Conservation (phyloP, 352 stramenopile genomes). For the Globisporangium ultimum region DNA sequence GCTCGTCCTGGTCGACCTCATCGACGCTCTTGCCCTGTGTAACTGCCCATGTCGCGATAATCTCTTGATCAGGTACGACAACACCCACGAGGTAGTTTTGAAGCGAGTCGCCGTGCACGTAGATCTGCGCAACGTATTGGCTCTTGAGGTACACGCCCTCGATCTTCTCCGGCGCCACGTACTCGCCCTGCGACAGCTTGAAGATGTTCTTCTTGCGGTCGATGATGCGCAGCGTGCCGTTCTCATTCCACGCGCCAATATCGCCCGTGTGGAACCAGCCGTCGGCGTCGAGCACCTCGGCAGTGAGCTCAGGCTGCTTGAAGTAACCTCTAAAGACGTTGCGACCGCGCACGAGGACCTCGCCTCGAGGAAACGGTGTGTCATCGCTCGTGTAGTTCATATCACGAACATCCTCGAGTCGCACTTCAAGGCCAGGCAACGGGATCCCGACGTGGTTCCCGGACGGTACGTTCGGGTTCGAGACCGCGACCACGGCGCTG, state of each 20-base stretch:
- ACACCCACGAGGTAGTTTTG: constrained; percentile 93
- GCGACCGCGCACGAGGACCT: constrained; percentile 70
- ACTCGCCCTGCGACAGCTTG: constrained; percentile 92
- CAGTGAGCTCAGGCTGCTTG: constrained; percentile 92
- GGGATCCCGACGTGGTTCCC: constrained; percentile 92
- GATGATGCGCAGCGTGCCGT: constrained; percentile 86
- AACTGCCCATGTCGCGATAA: constrained; percentile 35
- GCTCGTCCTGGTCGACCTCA: constrained; percentile 28
- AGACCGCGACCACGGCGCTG: constrained; percentile 76
- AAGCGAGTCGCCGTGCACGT: constrained; percentile 96
- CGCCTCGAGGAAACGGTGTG: constrained; percentile 54
- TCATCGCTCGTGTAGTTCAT: constrained; percentile 95
- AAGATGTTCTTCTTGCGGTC: constrained; percentile 92
- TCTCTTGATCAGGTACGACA: constrained; percentile 82
- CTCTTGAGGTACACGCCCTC: constrained; percentile 93
- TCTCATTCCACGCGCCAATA: constrained; percentile 90
- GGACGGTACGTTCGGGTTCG: constrained; percentile 39
- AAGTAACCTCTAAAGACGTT: constrained; percentile 93
- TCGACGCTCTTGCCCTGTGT: constrained; percentile 12
- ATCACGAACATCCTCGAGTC: constrained; percentile 94
- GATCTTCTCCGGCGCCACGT: constrained; percentile 94
- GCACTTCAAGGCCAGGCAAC: constrained; percentile 86
- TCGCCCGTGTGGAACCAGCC: constrained; percentile 96
- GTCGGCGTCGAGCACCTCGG: constrained; percentile 87
- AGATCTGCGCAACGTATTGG: constrained; percentile 92